Evolutionary conservation across 2,329 filamentous ascomycete genomes (phyloP).

Genomic region (Penicillium crustosum): DNA sequence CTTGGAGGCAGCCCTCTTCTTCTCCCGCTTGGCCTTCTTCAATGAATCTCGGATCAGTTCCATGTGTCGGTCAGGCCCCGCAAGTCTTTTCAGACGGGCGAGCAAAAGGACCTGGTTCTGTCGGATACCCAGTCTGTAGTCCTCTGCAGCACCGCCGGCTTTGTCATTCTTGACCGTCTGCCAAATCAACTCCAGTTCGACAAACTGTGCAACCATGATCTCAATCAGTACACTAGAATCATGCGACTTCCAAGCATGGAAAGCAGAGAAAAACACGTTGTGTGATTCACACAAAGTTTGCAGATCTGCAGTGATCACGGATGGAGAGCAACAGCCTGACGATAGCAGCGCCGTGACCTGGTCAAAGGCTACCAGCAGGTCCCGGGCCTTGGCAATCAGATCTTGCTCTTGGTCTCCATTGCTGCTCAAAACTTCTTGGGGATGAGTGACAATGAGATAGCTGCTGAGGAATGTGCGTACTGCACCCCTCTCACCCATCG

Average conservation of each 20-base stretch:
- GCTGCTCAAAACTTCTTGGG: constrained; percentile 59
- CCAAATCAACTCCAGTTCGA: constrained; percentile 66
- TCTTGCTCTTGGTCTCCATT: constrained; percentile 64
- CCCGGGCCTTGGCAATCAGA: constrained; percentile 60
- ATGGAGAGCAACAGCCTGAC: constrained; percentile 39
- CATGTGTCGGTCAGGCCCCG: constrained; percentile 61
- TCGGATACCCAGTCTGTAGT: constrained; percentile 64
- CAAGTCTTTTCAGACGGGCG: constrained; percentile 61
- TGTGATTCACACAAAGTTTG: constrained; percentile 57
- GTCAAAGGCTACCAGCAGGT: constrained; percentile 58
- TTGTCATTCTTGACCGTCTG: constrained; percentile 65
- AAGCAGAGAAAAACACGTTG: constrained; percentile 60
- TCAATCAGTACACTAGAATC: constrained; percentile 63
- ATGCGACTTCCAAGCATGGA: constrained; percentile 65
- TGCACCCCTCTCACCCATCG: constrained; percentile 51
- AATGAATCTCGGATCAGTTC: constrained; percentile 61
- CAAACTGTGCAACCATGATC: constrained; percentile 66
- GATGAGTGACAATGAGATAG: constrained; percentile 63
- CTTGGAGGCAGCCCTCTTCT: constrained; percentile 52
- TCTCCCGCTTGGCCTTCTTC: constrained; percentile 57
- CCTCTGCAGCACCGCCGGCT: constrained; percentile 60
- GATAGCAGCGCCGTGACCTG: constrained; percentile 52
- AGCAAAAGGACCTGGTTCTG: constrained; percentile 65
- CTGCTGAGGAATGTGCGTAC: constrained; percentile 63
- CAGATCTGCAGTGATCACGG: constrained; percentile 48